Conservation (phyloP, 768 basidiomycete genomes). For the Amanita phalloides region DNA sequence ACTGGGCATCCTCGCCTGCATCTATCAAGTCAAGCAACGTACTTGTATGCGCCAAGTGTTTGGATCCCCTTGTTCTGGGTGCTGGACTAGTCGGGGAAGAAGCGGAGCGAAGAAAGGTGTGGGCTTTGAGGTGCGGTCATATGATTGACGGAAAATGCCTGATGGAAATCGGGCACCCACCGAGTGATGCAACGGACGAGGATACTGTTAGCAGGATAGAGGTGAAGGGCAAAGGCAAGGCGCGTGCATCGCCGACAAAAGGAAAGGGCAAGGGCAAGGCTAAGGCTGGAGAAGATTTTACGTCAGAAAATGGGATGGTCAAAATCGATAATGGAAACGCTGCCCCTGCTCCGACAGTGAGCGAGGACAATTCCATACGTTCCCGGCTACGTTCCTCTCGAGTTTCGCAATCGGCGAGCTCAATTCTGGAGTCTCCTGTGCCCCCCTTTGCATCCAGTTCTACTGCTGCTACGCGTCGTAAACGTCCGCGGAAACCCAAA, state of each 20-base stretch:
- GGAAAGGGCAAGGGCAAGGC: conserved; percentile 7
- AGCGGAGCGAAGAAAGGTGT: conserved; percentile 38
- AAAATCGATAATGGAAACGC: background rate
- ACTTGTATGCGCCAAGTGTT: conserved; percentile 60
- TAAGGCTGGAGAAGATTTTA: background rate
- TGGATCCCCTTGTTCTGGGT: conserved; percentile 50
- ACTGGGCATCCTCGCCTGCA: conserved; percentile 6
- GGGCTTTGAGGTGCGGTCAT: conserved; percentile 71
- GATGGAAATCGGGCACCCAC: conserved; percentile 42
- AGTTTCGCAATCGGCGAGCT: background rate
- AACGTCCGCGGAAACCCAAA: conserved; percentile 19
- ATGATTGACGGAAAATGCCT: conserved; percentile 72
- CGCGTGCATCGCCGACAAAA: conserved; percentile 1
- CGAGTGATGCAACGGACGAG: conserved; percentile 6
- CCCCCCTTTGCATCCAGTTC: conserved; percentile 1
- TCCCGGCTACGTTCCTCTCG: conserved; percentile 5
- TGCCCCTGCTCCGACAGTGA: conserved; percentile 7
- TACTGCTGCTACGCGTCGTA: conserved; percentile 7
- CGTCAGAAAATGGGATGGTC: background rate
- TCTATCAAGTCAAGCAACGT: conserved; percentile 23
- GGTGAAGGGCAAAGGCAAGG: conserved; percentile 40
- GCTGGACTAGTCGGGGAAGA: conserved; percentile 36
- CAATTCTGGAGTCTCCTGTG: conserved; percentile 3
- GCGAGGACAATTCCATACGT: conserved; percentile 11
- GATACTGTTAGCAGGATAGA: conserved; percentile 7